phyloP scores from a whole-genome alignment of 305 asterid species.

The Fraxinus velutina region DNA sequence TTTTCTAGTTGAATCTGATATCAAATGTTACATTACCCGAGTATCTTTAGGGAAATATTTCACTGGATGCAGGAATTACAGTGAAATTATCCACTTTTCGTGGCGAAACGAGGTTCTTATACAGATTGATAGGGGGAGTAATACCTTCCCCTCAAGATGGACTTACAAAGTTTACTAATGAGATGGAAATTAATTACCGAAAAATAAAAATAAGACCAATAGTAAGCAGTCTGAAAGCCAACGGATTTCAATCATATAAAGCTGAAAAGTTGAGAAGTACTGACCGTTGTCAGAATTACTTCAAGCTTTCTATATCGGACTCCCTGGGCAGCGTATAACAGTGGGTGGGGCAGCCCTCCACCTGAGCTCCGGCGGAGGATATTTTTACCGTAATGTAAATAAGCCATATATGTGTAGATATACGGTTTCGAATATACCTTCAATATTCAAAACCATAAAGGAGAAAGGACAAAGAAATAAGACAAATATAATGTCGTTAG shows the following conservation, averaged over 20 bases:
- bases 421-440: background rate
- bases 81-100: background rate
- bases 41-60: background rate
- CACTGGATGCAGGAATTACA: background rate
- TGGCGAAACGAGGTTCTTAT: background rate
- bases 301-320: conserved; percentile 78
- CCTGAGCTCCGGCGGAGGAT: conserved; percentile 39
- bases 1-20: background rate
- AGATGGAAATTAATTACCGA: background rate
- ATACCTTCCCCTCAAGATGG: background rate
- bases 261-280: conserved; percentile 7
- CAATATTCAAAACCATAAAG: background rate
- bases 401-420: conserved; percentile 39
- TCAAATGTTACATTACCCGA: background rate
- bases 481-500: background rate
- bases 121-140: background rate
- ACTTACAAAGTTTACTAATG: background rate
- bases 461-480: background rate
- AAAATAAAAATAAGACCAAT: background rate
- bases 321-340: conserved; percentile 75
- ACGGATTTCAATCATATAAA: background rate
- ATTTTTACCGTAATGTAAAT: conserved; percentile 43
- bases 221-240: background rate
- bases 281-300: conserved; percentile 85
- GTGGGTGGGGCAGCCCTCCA: conserved; percentile 58